Conservation (phyloP, 441 rosid genomes). For the Erysimum cheiri region DNA sequence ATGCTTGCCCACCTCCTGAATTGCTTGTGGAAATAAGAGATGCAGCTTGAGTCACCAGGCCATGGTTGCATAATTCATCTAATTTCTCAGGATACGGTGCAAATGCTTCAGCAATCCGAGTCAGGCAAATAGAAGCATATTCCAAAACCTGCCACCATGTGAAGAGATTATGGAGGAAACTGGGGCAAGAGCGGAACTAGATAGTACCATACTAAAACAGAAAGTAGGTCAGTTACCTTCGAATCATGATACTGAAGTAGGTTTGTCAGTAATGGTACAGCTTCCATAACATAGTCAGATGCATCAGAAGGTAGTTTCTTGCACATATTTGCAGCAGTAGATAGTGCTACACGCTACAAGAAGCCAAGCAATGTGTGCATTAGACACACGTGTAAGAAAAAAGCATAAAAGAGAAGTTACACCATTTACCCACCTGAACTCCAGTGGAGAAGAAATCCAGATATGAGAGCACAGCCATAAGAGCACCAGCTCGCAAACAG, state of each 20-base stretch:
- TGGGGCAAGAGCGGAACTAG: conserved; percentile 18
- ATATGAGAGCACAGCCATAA: conserved; percentile 98
- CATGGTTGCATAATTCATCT: conserved; percentile 96
- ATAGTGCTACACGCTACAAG: conserved; percentile 89
- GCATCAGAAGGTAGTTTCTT: conserved; percentile 99
- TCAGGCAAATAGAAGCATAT: conserved; percentile 95
- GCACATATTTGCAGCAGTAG: conserved; percentile 99
- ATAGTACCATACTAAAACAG: background rate
- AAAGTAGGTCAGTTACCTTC: conserved; percentile 55
- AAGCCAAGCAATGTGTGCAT: conserved; percentile 24
- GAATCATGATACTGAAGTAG: conserved; percentile 98
- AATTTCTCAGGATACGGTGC: conserved; percentile 86
- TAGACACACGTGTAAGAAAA: conserved; percentile 9
- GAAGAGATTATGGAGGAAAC: conserved; percentile 19
- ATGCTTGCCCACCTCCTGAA: conserved; percentile 97
- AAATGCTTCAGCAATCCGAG: conserved; percentile 98
- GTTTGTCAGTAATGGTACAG: conserved; percentile 96
- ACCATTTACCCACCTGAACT: conserved; percentile 72
- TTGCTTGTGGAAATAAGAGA: conserved; percentile 88
- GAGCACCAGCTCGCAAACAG: conserved; percentile 98
- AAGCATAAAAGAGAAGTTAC: conserved; percentile 15
- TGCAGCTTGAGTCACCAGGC: conserved; percentile 97
- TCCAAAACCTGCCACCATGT: conserved; percentile 80
- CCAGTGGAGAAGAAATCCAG: conserved; percentile 99
- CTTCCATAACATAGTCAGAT: conserved; percentile 99